Conservation (phyloP, 1,284 basidiomycete genomes). For the Phaffia rhodozyma region DNA sequence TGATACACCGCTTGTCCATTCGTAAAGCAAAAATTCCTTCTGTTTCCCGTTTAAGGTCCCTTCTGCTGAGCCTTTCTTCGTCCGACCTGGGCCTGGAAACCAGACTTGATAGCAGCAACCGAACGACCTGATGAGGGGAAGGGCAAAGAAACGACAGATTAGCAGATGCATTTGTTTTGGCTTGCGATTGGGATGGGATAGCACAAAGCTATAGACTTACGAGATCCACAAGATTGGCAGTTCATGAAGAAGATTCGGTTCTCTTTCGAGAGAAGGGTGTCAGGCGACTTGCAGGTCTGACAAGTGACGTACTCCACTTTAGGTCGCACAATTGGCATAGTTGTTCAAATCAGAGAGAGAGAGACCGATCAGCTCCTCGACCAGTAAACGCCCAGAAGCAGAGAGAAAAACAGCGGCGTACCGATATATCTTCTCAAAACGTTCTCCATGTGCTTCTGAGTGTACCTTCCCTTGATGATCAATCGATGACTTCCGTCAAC, state of each 20-base stretch:
- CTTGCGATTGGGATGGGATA: neutral
- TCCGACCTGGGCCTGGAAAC: conserved; percentile 95
- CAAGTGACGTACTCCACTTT: conserved; percentile 97
- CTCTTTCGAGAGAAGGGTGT: conserved; percentile 91
- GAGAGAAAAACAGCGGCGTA: conserved; percentile 35
- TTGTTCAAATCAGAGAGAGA: neutral
- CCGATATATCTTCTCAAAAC: conserved; percentile 93
- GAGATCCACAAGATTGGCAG: conserved; percentile 85
- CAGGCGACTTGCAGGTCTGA: conserved; percentile 98
- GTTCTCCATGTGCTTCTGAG: conserved; percentile 98
- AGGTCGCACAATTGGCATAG: conserved; percentile 1
- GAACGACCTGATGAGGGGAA: conserved; percentile 45
- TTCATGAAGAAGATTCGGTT: conserved; percentile 99
- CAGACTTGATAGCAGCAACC: conserved; percentile 94
- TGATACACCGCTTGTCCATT: too few relatives aligned
- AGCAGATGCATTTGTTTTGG: neutral
- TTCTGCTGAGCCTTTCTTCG: conserved; percentile 29
- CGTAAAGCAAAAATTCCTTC: too few relatives aligned
- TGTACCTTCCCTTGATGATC: conserved; percentile 95
- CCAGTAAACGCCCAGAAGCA: neutral
- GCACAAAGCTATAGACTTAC: conserved; percentile 28
- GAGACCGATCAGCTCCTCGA: neutral
- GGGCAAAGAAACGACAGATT: neutral
- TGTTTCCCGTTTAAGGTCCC: neutral
- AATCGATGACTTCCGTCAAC: conserved; percentile 86